Conservation (phyloP, 331 rosid genomes). For the Quercus lobata region DNA sequence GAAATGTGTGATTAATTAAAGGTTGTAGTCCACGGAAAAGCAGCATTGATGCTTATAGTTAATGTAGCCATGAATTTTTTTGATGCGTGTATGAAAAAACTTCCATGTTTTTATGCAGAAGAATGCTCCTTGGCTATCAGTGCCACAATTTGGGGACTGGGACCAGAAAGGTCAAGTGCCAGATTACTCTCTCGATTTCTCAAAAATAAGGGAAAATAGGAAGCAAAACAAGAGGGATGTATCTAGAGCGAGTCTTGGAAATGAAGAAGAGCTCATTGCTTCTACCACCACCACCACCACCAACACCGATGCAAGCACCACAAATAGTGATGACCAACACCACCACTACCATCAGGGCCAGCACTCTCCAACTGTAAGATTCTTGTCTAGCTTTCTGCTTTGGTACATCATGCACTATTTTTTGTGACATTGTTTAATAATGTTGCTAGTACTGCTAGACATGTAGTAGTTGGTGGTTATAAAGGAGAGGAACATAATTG, state of each 20-base stretch:
- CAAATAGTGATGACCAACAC: constrained; percentile 37
- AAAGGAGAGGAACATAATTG: neutral
- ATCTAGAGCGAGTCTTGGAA: constrained; percentile 90
- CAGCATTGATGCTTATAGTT: neutral
- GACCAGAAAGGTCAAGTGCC: constrained; percentile 90
- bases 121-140: constrained; percentile 77
- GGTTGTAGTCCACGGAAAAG: neutral
- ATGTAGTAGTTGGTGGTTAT: constrained; percentile 13
- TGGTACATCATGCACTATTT: constrained; percentile 10
- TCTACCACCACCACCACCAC: constrained; percentile 22
- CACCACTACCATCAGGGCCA: constrained; percentile 48
- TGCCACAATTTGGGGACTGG: constrained; percentile 98
- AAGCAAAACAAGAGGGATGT: constrained; percentile 87
- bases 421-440: neutral
- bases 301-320: constrained; percentile 16
- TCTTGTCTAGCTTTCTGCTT: constrained; percentile 15
- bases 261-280: constrained; percentile 78
- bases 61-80: neutral
- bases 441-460: neutral
- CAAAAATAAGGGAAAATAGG: constrained; percentile 91
- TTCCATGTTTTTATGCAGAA: constrained; percentile 39
- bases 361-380: constrained; percentile 78
- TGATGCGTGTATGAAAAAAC: neutral
- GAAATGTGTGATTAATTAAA: neutral
- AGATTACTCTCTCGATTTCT: constrained; percentile 89